Base-by-base conservation (phyloP, 352 stramenopile species). In the Phytophthora tubulina region DNA sequence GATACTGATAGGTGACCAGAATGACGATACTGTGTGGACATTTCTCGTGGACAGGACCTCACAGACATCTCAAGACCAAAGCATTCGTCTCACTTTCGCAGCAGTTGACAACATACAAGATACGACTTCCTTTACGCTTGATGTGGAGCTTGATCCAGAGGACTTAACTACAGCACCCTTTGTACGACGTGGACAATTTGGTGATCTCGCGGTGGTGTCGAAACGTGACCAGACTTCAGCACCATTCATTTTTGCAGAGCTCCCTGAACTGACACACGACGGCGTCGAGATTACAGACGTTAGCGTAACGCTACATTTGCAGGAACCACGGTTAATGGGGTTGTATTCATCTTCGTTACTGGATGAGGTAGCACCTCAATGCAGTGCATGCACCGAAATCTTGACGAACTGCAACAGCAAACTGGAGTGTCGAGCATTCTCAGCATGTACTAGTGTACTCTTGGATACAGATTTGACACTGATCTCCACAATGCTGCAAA, bases 401-500 rank as follows among this genome's bases (percentile, higher is more conserved):
- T 41, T 67, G 48, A 3, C 33, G 11, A 8, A 55, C 30, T 73
- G 58, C 59, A 61, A 63, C 45, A 46, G 15, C 49, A 42, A 14
- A 15, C 41, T 66, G 3, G 61, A 72, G 17, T 74, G 52, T 32
- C 67, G 51, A 39, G 49, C 59, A 10, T 71, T 72, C 46, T 61
- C 69, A 31, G 49, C 59, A 21, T 62, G 53, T 42, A 21, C 21
- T 10, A 60, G 64, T 13, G 38, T 48, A 17, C 32, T 67, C 3
- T 57, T 72, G 7, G 49, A 67, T n/a, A 4, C 48, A 30, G 64
- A 72, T 49, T 38, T 63, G 49, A 61, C 49, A 3, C 27, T 63
- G 30, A 60, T 68, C 30, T 67, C 55, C 10, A 53, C 39, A 2
- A 45, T 72, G 55, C 30, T 68, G 35, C 14, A 60, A 15, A 41